phyloP scores from a whole-genome alignment of 164 flowering plant species.

The Pachysandra terminalis region DNA sequence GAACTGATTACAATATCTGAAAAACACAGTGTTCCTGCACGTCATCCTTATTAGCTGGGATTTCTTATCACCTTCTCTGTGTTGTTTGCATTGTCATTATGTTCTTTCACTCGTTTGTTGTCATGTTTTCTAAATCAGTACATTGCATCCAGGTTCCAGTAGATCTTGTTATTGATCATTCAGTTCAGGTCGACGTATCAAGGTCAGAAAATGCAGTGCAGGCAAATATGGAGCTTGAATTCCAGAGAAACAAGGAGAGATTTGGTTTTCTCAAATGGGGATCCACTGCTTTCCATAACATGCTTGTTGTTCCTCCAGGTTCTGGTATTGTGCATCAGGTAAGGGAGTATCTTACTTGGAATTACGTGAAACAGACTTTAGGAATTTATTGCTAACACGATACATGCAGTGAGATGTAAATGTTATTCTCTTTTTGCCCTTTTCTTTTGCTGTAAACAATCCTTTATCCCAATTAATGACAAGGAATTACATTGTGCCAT shows the following conservation, averaged over 20 bases:
- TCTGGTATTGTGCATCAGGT: slow-evolving; percentile 95
- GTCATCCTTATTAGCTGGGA: neutral
- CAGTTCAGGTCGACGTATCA: slow-evolving; percentile 83
- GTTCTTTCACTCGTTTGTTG: neutral
- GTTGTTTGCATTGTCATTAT: neutral
- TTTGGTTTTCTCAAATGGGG: slow-evolving; percentile 93
- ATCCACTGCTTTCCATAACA: slow-evolving; percentile 69
- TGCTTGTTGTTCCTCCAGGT: slow-evolving; percentile 95
- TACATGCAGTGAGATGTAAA: neutral
- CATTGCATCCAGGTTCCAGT: slow-evolving; percentile 70
- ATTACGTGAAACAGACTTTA: too few relatives aligned
- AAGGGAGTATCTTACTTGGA: slow-evolving; percentile 5
- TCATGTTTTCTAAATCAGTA: neutral
- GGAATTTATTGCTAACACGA: too few relatives aligned
- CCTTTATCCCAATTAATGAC: too few relatives aligned
- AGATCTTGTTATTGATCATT: slow-evolving; percentile 91
- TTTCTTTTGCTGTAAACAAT: neutral
- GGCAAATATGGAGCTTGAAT: slow-evolving; percentile 78
- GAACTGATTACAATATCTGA: neutral
- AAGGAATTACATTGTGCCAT: neutral
- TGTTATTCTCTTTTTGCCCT: neutral
- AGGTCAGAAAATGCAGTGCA: slow-evolving; percentile 77
- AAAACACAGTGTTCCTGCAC: neutral
- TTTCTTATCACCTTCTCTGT: neutral
- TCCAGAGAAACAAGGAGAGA: slow-evolving; percentile 71